phyloP scores from a whole-genome alignment of 805 yeast genomes.

The Lachancea lanzarotensis region DNA sequence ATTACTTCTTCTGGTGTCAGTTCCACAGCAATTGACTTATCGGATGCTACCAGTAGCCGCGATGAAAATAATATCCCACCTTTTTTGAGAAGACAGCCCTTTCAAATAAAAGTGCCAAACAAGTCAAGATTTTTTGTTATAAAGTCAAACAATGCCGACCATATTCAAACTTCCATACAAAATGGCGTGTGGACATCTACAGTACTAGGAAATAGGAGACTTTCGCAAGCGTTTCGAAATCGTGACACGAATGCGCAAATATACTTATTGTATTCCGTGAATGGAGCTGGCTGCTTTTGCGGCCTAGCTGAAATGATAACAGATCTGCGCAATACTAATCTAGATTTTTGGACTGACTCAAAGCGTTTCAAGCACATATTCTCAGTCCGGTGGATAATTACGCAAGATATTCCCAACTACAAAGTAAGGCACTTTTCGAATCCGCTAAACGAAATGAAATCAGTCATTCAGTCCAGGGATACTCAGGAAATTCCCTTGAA shows the following conservation, averaged over 20 bases:
- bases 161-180: slow-evolving; percentile 43
- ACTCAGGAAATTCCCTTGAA: slow-evolving; percentile 51
- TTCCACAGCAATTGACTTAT: neutral
- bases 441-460: slow-evolving; percentile 41
- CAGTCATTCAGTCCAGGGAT: slow-evolving; percentile 55
- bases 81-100: neutral
- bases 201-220: slow-evolving; percentile 46
- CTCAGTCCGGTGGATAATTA: slow-evolving; percentile 46
- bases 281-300: slow-evolving; percentile 50
- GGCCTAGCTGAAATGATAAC: slow-evolving; percentile 52
- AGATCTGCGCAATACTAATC: slow-evolving; percentile 23
- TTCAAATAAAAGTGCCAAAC: slow-evolving; percentile 19
- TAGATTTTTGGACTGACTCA: slow-evolving; percentile 43
- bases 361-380: slow-evolving; percentile 47
- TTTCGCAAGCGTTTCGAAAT: slow-evolving; percentile 37
- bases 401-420: slow-evolving; percentile 46
- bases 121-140: slow-evolving; percentile 43
- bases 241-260: slow-evolving; percentile 30
- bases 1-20: neutral
- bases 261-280: slow-evolving; percentile 51
- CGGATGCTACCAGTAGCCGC: neutral
- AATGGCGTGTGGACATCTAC: slow-evolving; percentile 57
- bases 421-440: slow-evolving; percentile 41
- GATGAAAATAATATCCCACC: neutral
- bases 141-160: slow-evolving; percentile 45